A percentile compares a stretch with the other conserved stretches of the same genome.
phyloP scores from a whole-genome alignment of 306 rosid genomes.

The Elaeagnus macrophylla region DNA sequence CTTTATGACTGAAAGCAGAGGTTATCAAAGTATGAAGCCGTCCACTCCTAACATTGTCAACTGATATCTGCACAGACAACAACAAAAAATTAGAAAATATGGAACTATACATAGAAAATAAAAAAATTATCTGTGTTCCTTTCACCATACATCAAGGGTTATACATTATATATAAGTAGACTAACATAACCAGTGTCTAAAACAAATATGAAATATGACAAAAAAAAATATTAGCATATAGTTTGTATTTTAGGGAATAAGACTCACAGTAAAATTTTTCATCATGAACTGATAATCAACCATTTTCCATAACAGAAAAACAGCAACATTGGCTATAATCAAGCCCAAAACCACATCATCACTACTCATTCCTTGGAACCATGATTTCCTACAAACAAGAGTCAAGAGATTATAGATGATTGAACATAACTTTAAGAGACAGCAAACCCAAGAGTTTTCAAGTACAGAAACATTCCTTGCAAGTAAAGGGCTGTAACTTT shows the following conservation, averaged over 20 bases:
- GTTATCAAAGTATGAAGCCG: slow-evolving; percentile 82
- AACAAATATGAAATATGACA: slow-evolving; percentile 11
- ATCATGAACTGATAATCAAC: slow-evolving; percentile 49
- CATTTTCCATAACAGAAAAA: slow-evolving; percentile 57
- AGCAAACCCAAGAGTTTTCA: background rate
- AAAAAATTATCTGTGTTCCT: background rate
- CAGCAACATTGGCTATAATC: slow-evolving; percentile 66
- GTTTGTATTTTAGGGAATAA: slow-evolving; percentile 5
- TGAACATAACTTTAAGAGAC: slow-evolving; percentile 2
- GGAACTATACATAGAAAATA: slow-evolving; percentile 13
- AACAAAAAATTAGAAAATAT: slow-evolving; percentile 19
- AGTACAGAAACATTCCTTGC: slow-evolving; percentile 5
- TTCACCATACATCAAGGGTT: background rate
- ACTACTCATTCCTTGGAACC: slow-evolving; percentile 36
- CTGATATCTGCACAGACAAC: slow-evolving; percentile 52
- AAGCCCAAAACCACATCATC: slow-evolving; percentile 51
- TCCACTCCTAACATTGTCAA: slow-evolving; percentile 58
- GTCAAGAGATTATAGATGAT: slow-evolving; percentile 20
- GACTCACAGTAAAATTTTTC: slow-evolving; percentile 66
- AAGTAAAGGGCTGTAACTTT: background rate
- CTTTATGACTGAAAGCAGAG: slow-evolving; percentile 77
- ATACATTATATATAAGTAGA: background rate
- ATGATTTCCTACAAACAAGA: slow-evolving; percentile 48
- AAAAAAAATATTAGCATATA: slow-evolving; percentile 16
- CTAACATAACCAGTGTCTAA: background rate